Evolutionary conservation across 805 yeast genomes (phyloP).

Genomic region (Saccharomyces jurei): DNA sequence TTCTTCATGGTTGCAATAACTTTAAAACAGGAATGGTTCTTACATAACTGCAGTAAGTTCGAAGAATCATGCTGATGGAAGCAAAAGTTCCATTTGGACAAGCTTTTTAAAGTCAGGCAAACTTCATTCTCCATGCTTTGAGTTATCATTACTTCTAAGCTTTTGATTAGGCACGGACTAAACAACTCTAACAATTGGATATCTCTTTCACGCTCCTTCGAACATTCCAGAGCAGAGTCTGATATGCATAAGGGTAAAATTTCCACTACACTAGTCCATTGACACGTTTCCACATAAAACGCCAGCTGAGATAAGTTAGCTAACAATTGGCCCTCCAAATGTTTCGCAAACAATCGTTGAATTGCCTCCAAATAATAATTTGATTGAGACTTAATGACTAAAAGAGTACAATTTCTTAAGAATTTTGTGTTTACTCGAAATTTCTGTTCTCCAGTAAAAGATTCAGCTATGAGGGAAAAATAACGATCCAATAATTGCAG

Average conservation of each 20-base stretch:
- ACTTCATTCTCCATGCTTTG: conserved; percentile 5
- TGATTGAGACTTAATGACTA: conserved; percentile 15
- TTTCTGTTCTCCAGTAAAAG: conserved; percentile 1
- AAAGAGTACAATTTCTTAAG: conserved; percentile 11
- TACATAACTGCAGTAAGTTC: conserved; percentile 7
- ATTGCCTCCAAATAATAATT: conserved; percentile 4
- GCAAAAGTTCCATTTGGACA: neutral
- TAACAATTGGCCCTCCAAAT: neutral
- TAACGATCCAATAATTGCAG: conserved; percentile 13
- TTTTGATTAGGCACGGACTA: neutral
- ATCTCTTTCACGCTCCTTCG: neutral
- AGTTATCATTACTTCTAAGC: conserved; percentile 1
- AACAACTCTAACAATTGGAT: neutral
- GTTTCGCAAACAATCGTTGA: conserved; percentile 1
- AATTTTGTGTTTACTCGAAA: conserved; percentile 5
- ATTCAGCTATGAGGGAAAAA: conserved; percentile 2
- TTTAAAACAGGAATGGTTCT: conserved; percentile 11
- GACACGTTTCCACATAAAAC: conserved; percentile 20
- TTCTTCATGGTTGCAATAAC: conserved; percentile 2
- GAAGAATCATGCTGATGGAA: conserved; percentile 10
- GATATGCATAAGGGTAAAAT: conserved; percentile 1
- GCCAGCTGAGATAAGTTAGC: conserved; percentile 8
- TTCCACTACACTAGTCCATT: conserved; percentile 11
- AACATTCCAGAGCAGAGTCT: neutral
- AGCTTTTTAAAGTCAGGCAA: neutral